Percentiles rank a stretch among this genome's conserved stretches.
Evolutionary conservation across 805 yeast genomes (phyloP).

Genomic region (Pichia manshurica): DNA sequence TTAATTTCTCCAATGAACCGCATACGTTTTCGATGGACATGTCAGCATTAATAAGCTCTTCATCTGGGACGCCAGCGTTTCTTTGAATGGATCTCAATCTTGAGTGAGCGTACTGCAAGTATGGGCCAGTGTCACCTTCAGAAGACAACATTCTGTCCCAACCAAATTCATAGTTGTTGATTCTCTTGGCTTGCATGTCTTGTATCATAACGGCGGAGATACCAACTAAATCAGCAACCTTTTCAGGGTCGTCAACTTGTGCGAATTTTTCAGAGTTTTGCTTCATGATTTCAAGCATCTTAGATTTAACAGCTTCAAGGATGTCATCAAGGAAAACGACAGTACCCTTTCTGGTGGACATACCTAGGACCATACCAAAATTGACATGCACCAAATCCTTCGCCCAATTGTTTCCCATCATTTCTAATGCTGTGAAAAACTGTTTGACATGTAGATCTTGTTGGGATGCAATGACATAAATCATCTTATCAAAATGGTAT

Average conservation of each 20-base stretch:
- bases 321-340: slow-evolving; percentile 96
- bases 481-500: slow-evolving; percentile 89
- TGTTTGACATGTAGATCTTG: slow-evolving; percentile 94
- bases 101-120: slow-evolving; percentile 96
- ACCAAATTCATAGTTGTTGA: slow-evolving; percentile 91
- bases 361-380: slow-evolving; percentile 97
- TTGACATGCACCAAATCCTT: slow-evolving; percentile 69
- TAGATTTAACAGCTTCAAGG: slow-evolving; percentile 84
- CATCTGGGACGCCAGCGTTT: slow-evolving; percentile 52
- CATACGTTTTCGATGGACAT: slow-evolving; percentile 27
- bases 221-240: slow-evolving; percentile 92
- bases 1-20: slow-evolving; percentile 26
- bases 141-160: slow-evolving; percentile 98
- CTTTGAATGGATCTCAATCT: slow-evolving; percentile 93
- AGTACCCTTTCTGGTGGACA: slow-evolving; percentile 97
- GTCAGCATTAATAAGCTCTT: slow-evolving; percentile 25
- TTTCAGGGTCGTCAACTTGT: slow-evolving; percentile 89
- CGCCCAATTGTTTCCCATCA: slow-evolving; percentile 89
- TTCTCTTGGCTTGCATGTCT: slow-evolving; percentile 96
- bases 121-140: slow-evolving; percentile 99
- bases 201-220: slow-evolving; percentile 98
- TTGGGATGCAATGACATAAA: slow-evolving; percentile 92
- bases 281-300: slow-evolving; percentile 96
- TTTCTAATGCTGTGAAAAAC: slow-evolving; percentile 87
- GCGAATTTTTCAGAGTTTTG: slow-evolving; percentile 85